These are phyloP conservation scores for Davidsoniella australis DNA, from an alignment of 2,329 filamentous ascomycete species.

Conservation along the genomic window DNA sequence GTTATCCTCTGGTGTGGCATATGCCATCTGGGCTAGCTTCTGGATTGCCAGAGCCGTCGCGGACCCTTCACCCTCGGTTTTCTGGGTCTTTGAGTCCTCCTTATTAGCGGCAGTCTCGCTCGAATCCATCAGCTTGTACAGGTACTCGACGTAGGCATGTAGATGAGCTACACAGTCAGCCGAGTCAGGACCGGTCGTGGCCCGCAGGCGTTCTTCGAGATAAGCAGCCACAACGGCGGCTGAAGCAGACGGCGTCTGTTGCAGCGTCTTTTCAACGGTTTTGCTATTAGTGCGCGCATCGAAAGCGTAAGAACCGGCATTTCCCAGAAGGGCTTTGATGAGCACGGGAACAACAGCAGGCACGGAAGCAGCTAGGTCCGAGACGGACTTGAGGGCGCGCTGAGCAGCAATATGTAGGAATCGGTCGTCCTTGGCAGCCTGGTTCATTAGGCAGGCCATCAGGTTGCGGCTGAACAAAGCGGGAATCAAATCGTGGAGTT, in stretches of 20 bases:
- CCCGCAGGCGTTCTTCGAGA: conserved; percentile 27
- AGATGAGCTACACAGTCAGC: conserved; percentile 17
- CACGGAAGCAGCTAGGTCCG: conserved; percentile 43
- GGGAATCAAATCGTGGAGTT: conserved; percentile 28
- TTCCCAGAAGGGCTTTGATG: conserved; percentile 50
- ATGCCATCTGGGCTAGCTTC: conserved; percentile 38
- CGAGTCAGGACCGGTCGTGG: conserved; percentile 8
- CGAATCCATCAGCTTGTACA: conserved; percentile 33
- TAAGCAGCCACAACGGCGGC: conserved; percentile 34
- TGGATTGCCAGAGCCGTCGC: conserved; percentile 28
- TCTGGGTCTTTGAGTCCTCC: conserved; percentile 8
- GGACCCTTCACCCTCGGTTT: conserved; percentile 17
- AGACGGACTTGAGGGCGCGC: conserved; percentile 56
- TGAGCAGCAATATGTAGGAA: conserved; percentile 66
- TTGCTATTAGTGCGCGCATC: conserved; percentile 76
- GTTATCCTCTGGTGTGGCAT: conserved; percentile 29
- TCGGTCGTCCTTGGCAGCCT: conserved; percentile 58
- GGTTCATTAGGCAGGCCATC: conserved; percentile 66
- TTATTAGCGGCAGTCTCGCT: conserved; percentile 18
- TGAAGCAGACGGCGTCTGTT: conserved; percentile 38
- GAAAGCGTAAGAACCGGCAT: conserved; percentile 58
- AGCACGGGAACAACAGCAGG: conserved; percentile 42
- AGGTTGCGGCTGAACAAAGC: conserved; percentile 69
- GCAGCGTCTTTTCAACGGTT: conserved; percentile 59
- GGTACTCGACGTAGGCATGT: conserved; percentile 35